These are phyloP conservation scores for Viola pubescens DNA, from an alignment of 441 rosid species.

Conservation along the genomic window DNA sequence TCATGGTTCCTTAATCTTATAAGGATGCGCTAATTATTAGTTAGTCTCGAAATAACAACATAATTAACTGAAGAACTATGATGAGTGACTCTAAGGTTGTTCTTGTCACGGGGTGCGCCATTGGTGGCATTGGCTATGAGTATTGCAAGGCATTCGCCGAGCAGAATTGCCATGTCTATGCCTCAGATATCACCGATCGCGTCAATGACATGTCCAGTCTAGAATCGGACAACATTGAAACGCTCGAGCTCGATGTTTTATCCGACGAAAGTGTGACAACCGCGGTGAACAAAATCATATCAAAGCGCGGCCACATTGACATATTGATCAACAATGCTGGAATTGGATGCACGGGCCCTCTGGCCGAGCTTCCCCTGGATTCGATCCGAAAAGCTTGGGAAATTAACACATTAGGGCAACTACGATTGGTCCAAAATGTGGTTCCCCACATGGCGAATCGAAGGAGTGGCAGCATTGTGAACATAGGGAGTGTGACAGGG, in stretches of 20 bases:
- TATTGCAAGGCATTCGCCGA: constrained; percentile 55
- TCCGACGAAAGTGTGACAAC: constrained; percentile 39
- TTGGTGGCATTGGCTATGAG: constrained; percentile 60
- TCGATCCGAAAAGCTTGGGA: constrained; percentile 42
- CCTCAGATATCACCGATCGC: constrained; percentile 40
- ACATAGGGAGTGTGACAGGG: constrained; percentile 52
- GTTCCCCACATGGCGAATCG: constrained; percentile 49
- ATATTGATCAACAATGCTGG: constrained; percentile 50
- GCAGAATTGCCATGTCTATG: constrained; percentile 47
- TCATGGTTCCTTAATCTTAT: background rate
- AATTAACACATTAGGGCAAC: constrained; percentile 49
- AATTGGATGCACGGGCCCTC: constrained; percentile 41
- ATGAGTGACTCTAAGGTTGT: constrained; percentile 38
- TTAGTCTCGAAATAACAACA: background rate
- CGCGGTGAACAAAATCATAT: constrained; percentile 24
- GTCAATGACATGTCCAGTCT: constrained; percentile 34
- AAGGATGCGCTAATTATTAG: background rate
- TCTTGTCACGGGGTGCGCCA: constrained; percentile 57
- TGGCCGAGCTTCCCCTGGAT: constrained; percentile 45
- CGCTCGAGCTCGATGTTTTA: constrained; percentile 43
- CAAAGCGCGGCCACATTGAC: constrained; percentile 39
- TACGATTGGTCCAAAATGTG: constrained; percentile 54
- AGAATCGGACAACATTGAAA: constrained; percentile 23
- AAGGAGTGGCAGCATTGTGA: constrained; percentile 40
- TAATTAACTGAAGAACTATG: background rate